Base-by-base conservation (phyloP, 2,329 filamentous ascomycete species). In the Coniella lustricola region DNA sequence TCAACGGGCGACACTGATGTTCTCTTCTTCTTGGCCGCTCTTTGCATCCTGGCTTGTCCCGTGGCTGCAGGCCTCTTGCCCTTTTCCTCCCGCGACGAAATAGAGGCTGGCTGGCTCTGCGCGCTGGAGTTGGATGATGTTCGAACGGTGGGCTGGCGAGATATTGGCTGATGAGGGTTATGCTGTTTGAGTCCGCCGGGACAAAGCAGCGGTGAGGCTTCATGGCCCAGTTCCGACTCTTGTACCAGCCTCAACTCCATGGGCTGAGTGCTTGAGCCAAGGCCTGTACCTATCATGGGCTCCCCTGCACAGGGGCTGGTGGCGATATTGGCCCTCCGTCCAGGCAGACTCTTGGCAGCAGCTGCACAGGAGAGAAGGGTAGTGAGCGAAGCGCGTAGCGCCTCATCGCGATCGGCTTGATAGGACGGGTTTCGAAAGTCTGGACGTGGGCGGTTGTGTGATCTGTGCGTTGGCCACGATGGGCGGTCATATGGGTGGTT, bases 351-450 rank as follows among this genome's bases (percentile, higher is more conserved):
- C 37, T 93, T 80, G 1, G 91, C 93, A 0, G 91, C 93, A 3
- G 90, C 90, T 0, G 90, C 91, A 60, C 89, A 95, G n/a, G 91
- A 96, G 12, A 98, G 79, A 12, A 98, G 76, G 0, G 93, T 97
- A 1, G 90, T 95, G n/a, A 98, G 75, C 42, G 89, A 95, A 17
- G 93, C 90, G 31, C 93, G 84, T 10, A 98, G 75, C 2, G 90
- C 93, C 25, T 90, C 93, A 59, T 98, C 93, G 59, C 97, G 90
- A 58, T 97, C 90, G 41, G 87, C 84, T 57, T 89, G 87, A 58
- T 87, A 81, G 3, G 81, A 79, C 1, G 87, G 84, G 0, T 85
- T 84, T 62, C 88, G 79, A 63, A 86, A 80, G 63, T 82, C 85
- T 54, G 75, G 67, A 45, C 71, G 60, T 37, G 62, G 65, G 37